phyloP scores from a whole-genome alignment of 2,329 filamentous ascomycete species.

The Pseudogymnoascus sp. region DNA sequence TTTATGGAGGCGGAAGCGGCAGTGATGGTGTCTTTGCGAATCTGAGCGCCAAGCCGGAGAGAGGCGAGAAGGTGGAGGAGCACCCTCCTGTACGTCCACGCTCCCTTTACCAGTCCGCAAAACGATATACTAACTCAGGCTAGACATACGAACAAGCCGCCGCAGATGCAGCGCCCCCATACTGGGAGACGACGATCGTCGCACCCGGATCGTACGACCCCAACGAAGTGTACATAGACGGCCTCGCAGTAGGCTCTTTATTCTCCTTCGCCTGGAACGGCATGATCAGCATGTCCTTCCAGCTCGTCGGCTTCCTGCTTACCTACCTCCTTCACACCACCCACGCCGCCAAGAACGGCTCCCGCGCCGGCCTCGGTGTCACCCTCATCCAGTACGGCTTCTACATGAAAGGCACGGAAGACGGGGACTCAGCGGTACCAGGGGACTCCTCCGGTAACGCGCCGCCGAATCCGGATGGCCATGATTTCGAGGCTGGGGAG shows the following conservation, averaged over 20 bases:
- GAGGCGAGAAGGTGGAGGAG: constrained; percentile 74
- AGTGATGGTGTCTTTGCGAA: constrained; percentile 97
- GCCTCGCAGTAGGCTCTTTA: constrained; percentile 81
- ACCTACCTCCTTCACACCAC: constrained; percentile 97
- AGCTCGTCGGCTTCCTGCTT: constrained; percentile 92
- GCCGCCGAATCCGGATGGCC: constrained; percentile 80
- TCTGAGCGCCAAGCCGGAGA: constrained; percentile 80
- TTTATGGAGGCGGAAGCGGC: constrained; percentile 67
- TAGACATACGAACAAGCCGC: constrained; percentile 98
- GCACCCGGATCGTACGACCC: constrained; percentile 82
- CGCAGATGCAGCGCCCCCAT: constrained; percentile 89
- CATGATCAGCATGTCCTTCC: constrained; percentile 97
- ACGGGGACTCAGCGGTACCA: constrained; percentile 33
- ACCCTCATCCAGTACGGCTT: constrained; percentile 96
- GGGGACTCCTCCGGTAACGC: constrained; percentile 53
- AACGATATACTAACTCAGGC: constrained; percentile 7
- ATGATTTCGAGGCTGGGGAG: constrained; percentile 62
- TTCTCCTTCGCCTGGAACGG: constrained; percentile 88
- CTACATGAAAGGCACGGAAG: constrained; percentile 68
- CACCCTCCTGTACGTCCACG: constrained; percentile 71
- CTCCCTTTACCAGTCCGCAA: constrained; percentile 13
- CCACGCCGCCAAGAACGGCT: constrained; percentile 96
- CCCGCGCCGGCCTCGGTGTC: constrained; percentile 85
- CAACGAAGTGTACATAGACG: constrained; percentile 95
- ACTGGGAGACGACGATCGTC: constrained; percentile 98